phyloP scores from a whole-genome alignment of 2,329 filamentous ascomycete genomes.

The Xylaria sp. region DNA sequence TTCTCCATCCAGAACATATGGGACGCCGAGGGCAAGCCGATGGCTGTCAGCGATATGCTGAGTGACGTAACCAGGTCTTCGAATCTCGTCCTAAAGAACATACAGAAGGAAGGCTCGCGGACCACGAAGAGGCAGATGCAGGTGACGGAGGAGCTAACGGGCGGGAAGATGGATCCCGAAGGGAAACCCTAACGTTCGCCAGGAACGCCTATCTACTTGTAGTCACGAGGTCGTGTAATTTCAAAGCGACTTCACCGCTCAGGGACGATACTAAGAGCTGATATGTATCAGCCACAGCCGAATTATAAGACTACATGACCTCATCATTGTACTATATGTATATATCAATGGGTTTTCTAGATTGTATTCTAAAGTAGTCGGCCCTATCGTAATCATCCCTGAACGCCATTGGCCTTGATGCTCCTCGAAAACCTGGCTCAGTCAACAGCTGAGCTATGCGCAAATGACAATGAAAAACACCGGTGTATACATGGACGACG shows the following conservation, averaged over 20 bases:
- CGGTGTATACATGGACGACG: conserved; percentile 1
- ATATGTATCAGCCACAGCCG: not conserved
- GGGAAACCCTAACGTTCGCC: conserved; percentile 3
- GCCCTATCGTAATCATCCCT: conserved; percentile 12
- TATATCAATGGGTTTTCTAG: conserved; percentile 25
- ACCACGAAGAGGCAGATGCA: conserved; percentile 56
- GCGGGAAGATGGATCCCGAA: conserved; percentile 54
- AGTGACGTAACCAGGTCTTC: conserved; percentile 38
- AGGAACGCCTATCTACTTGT: not conserved
- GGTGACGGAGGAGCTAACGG: conserved; percentile 62
- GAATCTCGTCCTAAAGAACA: conserved; percentile 31
- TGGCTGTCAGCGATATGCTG: conserved; percentile 50
- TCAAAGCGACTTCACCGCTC: not conserved
- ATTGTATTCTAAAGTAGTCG: conserved; percentile 15
- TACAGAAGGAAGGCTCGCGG: conserved; percentile 46
- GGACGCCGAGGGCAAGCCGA: conserved; percentile 52
- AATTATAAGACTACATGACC: conserved; percentile 22
- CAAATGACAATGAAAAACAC: conserved; percentile 15
- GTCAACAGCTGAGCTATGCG: conserved; percentile 23
- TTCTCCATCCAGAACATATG: conserved; percentile 51
- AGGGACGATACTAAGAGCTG: not conserved
- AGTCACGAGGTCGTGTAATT: not conserved
- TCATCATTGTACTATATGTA: conserved; percentile 33
- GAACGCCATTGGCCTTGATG: conserved; percentile 27
- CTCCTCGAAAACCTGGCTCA: conserved; percentile 20